A percentile compares a stretch with the other conserved stretches of the same genome.
Evolutionary conservation across 139 green algal species (phyloP).

Genomic region (Micractinium conductrix): DNA sequence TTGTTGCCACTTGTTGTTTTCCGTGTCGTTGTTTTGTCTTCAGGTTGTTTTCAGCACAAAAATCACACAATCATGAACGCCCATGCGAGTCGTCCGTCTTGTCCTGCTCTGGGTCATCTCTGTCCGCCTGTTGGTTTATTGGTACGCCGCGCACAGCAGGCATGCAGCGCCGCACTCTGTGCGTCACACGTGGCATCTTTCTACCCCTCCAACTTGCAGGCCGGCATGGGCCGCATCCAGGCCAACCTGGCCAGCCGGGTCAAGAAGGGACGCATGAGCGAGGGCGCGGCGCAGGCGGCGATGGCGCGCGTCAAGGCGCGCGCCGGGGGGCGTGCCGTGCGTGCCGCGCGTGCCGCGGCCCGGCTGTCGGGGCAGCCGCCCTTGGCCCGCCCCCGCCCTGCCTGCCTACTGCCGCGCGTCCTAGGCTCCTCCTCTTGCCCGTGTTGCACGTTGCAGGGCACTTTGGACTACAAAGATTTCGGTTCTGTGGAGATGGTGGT

Average conservation of each 20-base stretch:
- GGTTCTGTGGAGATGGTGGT: constrained; percentile 94
- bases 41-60: too few relatives aligned
- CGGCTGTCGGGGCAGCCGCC: too few relatives aligned
- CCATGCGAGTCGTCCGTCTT: too few relatives aligned
- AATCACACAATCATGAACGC: too few relatives aligned
- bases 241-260: constrained; percentile 89
- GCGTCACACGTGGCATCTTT: not conserved
- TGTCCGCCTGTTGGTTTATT: not conserved
- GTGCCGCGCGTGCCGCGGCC: too few relatives aligned
- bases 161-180: too few relatives aligned
- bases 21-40: too few relatives aligned
- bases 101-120: not conserved
- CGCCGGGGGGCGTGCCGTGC: too few relatives aligned
- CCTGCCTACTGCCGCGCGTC: too few relatives aligned
- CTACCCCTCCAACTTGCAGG: constrained; percentile 45
- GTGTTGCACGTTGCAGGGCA: constrained; percentile 36
- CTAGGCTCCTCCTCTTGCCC: too few relatives aligned
- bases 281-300: constrained; percentile 61
- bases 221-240: constrained; percentile 87
- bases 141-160: too few relatives aligned
- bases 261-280: constrained; percentile 91
- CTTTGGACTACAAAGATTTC: constrained; percentile 88
- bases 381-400: too few relatives aligned
- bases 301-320: constrained; percentile 70
- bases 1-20: not conserved